A percentile compares a stretch with the other conserved stretches of the same genome.
Evolutionary conservation across 495 filamentous ascomycete species (phyloP).

Genomic region (Hypoxylon trugodes): DNA sequence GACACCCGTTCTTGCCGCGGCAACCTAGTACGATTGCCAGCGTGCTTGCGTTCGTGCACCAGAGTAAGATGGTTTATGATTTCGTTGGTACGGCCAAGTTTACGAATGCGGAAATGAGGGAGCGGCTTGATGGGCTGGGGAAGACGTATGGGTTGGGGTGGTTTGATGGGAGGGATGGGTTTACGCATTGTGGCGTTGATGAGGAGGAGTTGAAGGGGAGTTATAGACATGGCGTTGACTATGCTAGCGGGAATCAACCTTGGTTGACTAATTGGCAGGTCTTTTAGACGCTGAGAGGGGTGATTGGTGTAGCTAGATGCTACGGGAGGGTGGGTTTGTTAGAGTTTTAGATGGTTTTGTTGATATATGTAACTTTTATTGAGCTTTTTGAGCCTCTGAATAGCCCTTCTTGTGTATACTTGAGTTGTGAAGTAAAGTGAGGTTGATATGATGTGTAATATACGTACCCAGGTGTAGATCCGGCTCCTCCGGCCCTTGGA

Average conservation of each 20-base stretch:
- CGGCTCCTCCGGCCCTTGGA: too few species aligned
- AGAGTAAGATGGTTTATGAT: constrained; percentile 75
- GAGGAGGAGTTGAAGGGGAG: constrained; percentile 68
- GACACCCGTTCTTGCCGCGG: constrained; percentile 71
- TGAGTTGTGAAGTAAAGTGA: too few species aligned
- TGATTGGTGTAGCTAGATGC: too few species aligned
- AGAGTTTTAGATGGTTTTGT: too few species aligned
- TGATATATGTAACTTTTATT: too few species aligned
- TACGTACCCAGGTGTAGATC: too few species aligned
- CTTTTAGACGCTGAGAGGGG: too few species aligned
- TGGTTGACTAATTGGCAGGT: constrained; percentile 40
- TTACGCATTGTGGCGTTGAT: constrained; percentile 74
- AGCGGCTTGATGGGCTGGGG: constrained; percentile 57
- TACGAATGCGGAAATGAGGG: constrained; percentile 63
- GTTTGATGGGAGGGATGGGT: constrained; percentile 72
- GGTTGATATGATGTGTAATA: too few species aligned
- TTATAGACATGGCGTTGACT: constrained; percentile 67
- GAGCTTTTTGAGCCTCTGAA: too few species aligned
- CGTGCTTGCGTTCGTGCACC: constrained; percentile 76
- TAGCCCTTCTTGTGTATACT: too few species aligned
- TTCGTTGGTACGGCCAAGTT: constrained; percentile 73
- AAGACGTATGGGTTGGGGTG: constrained; percentile 78
- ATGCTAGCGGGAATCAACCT: constrained; percentile 51
- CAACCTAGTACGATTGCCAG: constrained; percentile 77
- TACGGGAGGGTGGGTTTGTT: too few species aligned